These are phyloP conservation scores for Dactylellina leptospora DNA, from an alignment of 2,329 filamentous ascomycete genomes.

Conservation along the genomic window DNA sequence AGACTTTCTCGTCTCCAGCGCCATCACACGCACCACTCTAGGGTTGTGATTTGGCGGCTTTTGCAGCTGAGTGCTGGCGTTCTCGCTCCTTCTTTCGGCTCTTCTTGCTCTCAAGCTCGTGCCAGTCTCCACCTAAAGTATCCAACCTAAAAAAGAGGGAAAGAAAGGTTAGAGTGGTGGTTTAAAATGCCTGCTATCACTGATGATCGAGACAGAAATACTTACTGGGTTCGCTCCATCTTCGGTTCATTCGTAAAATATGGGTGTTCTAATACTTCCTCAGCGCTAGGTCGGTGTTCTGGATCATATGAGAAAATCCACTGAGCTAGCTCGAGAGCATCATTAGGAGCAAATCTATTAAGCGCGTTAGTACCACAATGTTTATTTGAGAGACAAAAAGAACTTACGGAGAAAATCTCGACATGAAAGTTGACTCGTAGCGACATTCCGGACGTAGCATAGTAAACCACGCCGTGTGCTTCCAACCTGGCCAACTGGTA, in stretches of 20 bases:
- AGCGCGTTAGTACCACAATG: background rate
- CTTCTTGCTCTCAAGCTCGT: slow-evolving; percentile 97
- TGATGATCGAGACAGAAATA: slow-evolving; percentile 63
- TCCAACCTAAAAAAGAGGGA: slow-evolving; percentile 68
- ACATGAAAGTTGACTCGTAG: slow-evolving; percentile 77
- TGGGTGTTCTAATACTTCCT: slow-evolving; percentile 81
- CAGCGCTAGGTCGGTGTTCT: slow-evolving; percentile 79
- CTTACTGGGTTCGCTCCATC: slow-evolving; percentile 74
- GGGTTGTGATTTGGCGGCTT: slow-evolving; percentile 20
- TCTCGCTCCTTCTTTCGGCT: slow-evolving; percentile 84
- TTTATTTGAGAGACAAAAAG: background rate
- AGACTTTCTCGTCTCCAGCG: too few species aligned
- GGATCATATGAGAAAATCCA: slow-evolving; percentile 93
- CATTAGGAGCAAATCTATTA: slow-evolving; percentile 69
- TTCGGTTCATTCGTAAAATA: slow-evolving; percentile 91
- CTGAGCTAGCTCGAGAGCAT: slow-evolving; percentile 81
- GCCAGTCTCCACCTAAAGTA: slow-evolving; percentile 90
- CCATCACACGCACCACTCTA: slow-evolving; percentile 18
- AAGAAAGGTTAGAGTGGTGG: slow-evolving; percentile 1
- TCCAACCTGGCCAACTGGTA: slow-evolving; percentile 83
- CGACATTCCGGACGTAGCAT: slow-evolving; percentile 81
- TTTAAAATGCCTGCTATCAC: background rate
- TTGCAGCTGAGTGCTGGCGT: slow-evolving; percentile 66
- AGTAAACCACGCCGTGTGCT: slow-evolving; percentile 98
- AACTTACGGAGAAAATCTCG: slow-evolving; percentile 71